These are phyloP conservation scores for Magnaporthales sp. DNA, from an alignment of 2,329 filamentous ascomycete genomes.

Conservation along the genomic window DNA sequence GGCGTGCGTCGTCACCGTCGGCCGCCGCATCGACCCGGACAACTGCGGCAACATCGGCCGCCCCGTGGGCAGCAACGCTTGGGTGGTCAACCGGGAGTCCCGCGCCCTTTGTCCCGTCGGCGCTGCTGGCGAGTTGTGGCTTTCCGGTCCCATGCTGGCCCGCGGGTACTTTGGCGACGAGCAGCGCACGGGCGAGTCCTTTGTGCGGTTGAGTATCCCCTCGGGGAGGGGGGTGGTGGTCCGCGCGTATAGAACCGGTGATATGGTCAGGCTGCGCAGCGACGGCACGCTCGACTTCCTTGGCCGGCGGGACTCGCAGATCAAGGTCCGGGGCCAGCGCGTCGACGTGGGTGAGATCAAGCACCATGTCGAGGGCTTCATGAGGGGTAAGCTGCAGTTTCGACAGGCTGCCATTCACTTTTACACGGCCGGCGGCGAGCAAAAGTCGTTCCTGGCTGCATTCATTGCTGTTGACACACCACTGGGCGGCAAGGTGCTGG, in stretches of 20 bases:
- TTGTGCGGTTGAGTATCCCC: background rate
- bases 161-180: conserved; percentile 25
- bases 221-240: background rate
- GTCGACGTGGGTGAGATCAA: conserved; percentile 1
- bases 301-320: background rate
- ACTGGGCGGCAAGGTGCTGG: too few relatives aligned
- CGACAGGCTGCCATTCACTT: too few relatives aligned
- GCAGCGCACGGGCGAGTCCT: too few relatives aligned
- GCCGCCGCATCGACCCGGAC: background rate
- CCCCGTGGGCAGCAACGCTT: conserved; percentile 15
- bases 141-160: conserved; percentile 29
- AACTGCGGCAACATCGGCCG: conserved; percentile 4
- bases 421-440: too few relatives aligned
- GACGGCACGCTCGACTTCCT: background rate
- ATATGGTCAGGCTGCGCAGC: background rate
- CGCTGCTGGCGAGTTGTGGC: conserved; percentile 28
- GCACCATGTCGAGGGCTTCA: conserved; percentile 30
- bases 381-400: too few relatives aligned
- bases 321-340: conserved; percentile 1
- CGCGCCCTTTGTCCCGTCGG: conserved; percentile 17
- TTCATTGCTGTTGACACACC: too few relatives aligned
- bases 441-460: too few relatives aligned
- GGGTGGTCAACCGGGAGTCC: conserved; percentile 18
- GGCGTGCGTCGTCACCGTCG: conserved; percentile 8
- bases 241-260: background rate